Evolutionary conservation across 2,329 filamentous ascomycete species (phyloP), one percentile per base, ranked within the genome.

Genomic region (Clarireedia hainanense): DNA sequence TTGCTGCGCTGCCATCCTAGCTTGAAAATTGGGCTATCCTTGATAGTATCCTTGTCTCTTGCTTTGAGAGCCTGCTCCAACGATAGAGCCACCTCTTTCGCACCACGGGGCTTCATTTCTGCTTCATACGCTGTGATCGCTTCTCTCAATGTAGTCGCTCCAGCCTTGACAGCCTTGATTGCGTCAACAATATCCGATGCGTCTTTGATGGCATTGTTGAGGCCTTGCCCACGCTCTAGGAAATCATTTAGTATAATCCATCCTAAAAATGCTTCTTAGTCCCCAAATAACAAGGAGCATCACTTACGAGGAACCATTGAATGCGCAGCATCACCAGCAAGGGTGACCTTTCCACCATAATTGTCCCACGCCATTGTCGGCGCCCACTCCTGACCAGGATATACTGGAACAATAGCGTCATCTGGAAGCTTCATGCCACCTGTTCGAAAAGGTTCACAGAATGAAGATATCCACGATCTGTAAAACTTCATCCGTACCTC

Each of bases 61-160:
- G 34, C 47, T 9, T 34, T 37, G 14, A 36, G 26, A 46, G 73
- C 74, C 61, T 77, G 77, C 59, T 69, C 67, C 47, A 72, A 67
- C 14, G 71, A 74, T 12, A 72, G 62, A 17, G 68, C 62, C 49
- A 77, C 75, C 57, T 77, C 76, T 37, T 71, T 69, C 9, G 70
- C 70, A 3, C 70, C 73, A 30, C 75, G 67, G 9, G 69, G 64
- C 20, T 74, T 70, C 68, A 78, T 73, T 63, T 76, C 74, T 1
- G 65, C 63, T 58, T 78, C 74, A 58, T 75, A 78, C 2, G 57
- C 62, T 5, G 61, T 63, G 26, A 78, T 69, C 1, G 67, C 58
- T 67, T 63, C 58, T 6, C 30, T 37, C 1, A 52, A 50, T 5
- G 60, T 61, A 14, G 61, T 61, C 5, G 57, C 46, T 20, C 23